phyloP scores from a whole-genome alignment of 202 grass and related monocot species.

The Saccharum hybrid region DNA sequence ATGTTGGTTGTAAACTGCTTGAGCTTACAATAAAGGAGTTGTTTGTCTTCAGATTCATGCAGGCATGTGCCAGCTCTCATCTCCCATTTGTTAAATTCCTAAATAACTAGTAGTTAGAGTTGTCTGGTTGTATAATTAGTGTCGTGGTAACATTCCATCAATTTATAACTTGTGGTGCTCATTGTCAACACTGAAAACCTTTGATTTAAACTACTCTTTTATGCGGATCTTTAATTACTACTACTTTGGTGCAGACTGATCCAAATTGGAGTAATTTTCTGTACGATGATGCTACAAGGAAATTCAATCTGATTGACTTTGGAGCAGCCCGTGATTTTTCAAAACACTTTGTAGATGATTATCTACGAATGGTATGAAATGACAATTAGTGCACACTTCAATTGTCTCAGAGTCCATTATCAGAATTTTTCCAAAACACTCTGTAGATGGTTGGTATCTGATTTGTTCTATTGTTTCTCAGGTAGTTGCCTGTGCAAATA shows the following conservation, averaged over 20 bases:
- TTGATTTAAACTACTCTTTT: neutral
- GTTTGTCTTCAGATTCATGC: slow-evolving; percentile 97
- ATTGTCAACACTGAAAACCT: neutral
- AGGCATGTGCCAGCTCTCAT: slow-evolving; percentile 57
- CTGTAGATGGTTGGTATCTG: neutral
- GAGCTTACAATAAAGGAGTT: slow-evolving; percentile 93
- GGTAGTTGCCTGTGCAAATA: slow-evolving; percentile 93
- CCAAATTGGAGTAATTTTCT: slow-evolving; percentile 98
- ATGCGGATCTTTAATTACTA: neutral
- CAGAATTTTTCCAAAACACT: neutral
- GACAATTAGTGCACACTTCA: neutral
- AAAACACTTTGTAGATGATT: slow-evolving; percentile 87
- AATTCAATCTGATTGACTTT: slow-evolving; percentile 95
- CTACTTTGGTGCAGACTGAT: slow-evolving; percentile 77
- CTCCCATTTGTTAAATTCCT: slow-evolving; percentile 32
- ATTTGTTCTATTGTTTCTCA: slow-evolving; percentile 36
- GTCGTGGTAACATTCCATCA: slow-evolving; percentile 1
- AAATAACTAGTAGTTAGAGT: slow-evolving; percentile 11
- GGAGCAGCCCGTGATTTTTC: slow-evolving; percentile 84
- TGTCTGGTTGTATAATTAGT: slow-evolving; percentile 5
- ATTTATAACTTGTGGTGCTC: neutral
- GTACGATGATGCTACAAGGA: slow-evolving; percentile 65
- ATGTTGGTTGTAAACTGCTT: slow-evolving; percentile 85
- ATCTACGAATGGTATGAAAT: slow-evolving; percentile 72
- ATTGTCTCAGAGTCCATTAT: neutral